Evolutionary conservation across 441 rosid genomes (phyloP), one percentile per base, ranked within the genome.

Genomic region (Capsella rubella): DNA sequence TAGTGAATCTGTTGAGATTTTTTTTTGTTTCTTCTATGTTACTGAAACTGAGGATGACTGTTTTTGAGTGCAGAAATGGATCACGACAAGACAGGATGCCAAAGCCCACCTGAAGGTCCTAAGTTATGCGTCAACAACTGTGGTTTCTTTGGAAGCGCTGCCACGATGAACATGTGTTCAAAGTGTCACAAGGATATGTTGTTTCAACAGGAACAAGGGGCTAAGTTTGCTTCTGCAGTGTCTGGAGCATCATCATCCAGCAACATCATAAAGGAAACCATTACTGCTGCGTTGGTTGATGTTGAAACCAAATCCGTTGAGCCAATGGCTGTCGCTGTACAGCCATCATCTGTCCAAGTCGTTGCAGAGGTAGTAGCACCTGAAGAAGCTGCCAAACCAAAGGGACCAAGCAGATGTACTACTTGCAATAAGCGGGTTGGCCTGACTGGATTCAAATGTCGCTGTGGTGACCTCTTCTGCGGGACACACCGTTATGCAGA

Each of bases 31-130:
- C 29, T 62, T 63, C 13, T 1, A 15, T 2, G 18, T 64, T 51
- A 34, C 34, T n/a, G 31, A 32, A 53, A 42, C 64, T 51, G 54
- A 37, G 16, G 64, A 39, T 57, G 80, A 6, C 50, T 7, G 34
- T 21, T 42, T 51, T 6, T n/a, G 67, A 78, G 73, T 70, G 80
- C 73, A 79, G 84, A 87, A 75, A 93, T 93, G 98, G 95, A 90
- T 83, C 97, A 89, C 47, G 92, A 93, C 64, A 89, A 94, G 86
- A 91, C 97, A 78, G 97, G 95, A 82, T 94, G 97, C 84, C 98
- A 91, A 75, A 89, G 96, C 78, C 90, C 95, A 69, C 94, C 96
- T 3, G 98, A 94, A 76, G 82, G 91, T 57, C 94, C 97, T 8
- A 89, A 89, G 78, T 77, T 90, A 53, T 94, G 99, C 79, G 37